Conservation (phyloP, 306 rosid genomes). For the Quercus rubra region DNA sequence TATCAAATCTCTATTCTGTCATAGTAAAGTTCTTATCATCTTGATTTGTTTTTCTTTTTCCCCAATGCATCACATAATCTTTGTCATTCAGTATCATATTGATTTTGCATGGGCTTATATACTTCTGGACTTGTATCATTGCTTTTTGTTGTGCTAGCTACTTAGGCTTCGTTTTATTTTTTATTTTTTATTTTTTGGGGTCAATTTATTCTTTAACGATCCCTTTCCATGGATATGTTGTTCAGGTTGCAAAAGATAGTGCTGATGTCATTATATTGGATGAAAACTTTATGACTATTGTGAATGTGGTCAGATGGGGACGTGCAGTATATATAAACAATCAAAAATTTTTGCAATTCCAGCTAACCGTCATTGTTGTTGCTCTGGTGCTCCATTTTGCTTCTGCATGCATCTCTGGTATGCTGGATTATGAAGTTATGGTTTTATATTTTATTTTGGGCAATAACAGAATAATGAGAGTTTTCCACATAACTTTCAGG, state of each 20-base stretch:
- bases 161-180: neutral
- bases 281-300: conserved; percentile 87
- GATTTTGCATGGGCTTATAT: neutral
- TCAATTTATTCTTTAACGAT: neutral
- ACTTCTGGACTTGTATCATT: neutral
- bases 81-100: neutral
- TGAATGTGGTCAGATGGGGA: conserved; percentile 90
- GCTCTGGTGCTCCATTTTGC: conserved; percentile 79
- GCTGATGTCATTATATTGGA: conserved; percentile 91
- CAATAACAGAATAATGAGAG: neutral
- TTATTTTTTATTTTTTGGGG: neutral
- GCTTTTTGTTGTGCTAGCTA: neutral
- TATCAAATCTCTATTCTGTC: too few species aligned
- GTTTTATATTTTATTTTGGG: conserved; percentile 2
- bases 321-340: conserved; percentile 92
- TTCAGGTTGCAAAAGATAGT: conserved; percentile 91
- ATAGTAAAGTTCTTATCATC: neutral
- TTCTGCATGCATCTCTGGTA: conserved; percentile 93
- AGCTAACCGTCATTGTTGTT: conserved; percentile 86
- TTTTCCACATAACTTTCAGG: conserved; percentile 50
- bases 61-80: neutral
- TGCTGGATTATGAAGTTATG: conserved; percentile 10
- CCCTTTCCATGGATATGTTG: conserved; percentile 11
- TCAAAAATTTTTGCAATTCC: conserved; percentile 95
- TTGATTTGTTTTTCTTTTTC: neutral